Percentiles rank a stretch among this genome's conserved stretches.
These are phyloP conservation scores for Clavispora phyllophila DNA, from an alignment of 805 yeast species.

Conservation along the genomic window DNA sequence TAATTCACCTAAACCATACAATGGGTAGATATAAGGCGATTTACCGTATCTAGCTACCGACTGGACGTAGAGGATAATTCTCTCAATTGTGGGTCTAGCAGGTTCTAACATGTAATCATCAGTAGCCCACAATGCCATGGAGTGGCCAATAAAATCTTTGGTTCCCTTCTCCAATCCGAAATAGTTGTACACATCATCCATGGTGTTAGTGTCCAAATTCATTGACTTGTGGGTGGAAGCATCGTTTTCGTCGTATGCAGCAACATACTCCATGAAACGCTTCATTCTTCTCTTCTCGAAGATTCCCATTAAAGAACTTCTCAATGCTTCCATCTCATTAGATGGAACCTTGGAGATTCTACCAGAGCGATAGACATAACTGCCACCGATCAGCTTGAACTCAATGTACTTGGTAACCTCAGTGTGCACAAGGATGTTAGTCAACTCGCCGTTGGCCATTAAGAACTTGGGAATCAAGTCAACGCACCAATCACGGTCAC, in stretches of 20 bases:
- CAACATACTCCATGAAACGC: constrained; percentile 83
- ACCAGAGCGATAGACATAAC: constrained; percentile 87
- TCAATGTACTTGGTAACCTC: constrained; percentile 94
- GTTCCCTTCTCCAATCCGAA: constrained; percentile 91
- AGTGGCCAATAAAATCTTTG: constrained; percentile 94
- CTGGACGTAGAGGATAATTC: constrained; percentile 79
- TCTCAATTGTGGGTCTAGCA: constrained; percentile 85
- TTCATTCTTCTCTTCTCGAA: constrained; percentile 96
- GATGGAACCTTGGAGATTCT: constrained; percentile 93
- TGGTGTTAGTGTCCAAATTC: constrained; percentile 80
- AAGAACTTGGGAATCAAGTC: constrained; percentile 94
- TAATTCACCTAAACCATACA: constrained; percentile 93
- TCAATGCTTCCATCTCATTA: constrained; percentile 83
- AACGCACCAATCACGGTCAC: constrained; percentile 97
- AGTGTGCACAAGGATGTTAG: constrained; percentile 91
- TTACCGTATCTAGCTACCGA: constrained; percentile 94
- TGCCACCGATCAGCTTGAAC: constrained; percentile 94
- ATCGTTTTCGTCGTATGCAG: constrained; percentile 74
- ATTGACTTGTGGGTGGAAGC: constrained; percentile 78
- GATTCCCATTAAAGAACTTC: constrained; percentile 89
- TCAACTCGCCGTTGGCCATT: constrained; percentile 97
- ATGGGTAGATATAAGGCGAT: constrained; percentile 92
- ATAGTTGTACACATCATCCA: constrained; percentile 85
- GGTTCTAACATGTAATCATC: constrained; percentile 83
- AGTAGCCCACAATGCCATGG: constrained; percentile 95